Evolutionary conservation across 2,329 filamentous ascomycete species (phyloP).

Genomic region (Cladosporium velox): DNA sequence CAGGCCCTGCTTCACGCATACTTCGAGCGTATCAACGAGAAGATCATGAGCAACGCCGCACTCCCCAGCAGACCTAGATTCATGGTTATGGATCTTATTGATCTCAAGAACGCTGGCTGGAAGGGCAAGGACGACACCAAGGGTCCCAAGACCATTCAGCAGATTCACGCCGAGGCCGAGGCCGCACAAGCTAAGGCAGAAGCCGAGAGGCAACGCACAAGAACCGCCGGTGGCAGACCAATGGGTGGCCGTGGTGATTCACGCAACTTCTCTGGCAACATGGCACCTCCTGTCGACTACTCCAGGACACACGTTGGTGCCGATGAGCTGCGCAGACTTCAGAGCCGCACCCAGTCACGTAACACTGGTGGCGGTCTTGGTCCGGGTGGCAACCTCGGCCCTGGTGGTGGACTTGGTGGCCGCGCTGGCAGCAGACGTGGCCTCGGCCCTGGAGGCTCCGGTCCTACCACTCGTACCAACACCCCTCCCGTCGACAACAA

Average conservation of each 20-base stretch:
- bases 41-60: slow-evolving; percentile 72
- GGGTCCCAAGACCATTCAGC: slow-evolving; percentile 93
- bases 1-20: slow-evolving; percentile 87
- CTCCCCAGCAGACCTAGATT: slow-evolving; percentile 87
- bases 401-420: slow-evolving; percentile 75
- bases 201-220: slow-evolving; percentile 60
- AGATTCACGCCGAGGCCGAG: slow-evolving; percentile 81
- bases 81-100: slow-evolving; percentile 94
- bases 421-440: slow-evolving; percentile 78
- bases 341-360: slow-evolving; percentile 63
- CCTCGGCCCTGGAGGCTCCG: slow-evolving; percentile 56
- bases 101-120: slow-evolving; percentile 79
- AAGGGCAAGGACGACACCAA: slow-evolving; percentile 91
- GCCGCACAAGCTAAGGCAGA: slow-evolving; percentile 82
- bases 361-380: slow-evolving; percentile 62
- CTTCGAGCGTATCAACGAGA: slow-evolving; percentile 82
- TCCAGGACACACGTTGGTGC: slow-evolving; percentile 80
- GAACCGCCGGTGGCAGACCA: slow-evolving; percentile 67
- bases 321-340: slow-evolving; percentile 85
- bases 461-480: slow-evolving; percentile 81
- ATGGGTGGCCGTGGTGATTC: slow-evolving; percentile 81
- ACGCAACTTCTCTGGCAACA: slow-evolving; percentile 73
- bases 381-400: slow-evolving; percentile 64
- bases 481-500: slow-evolving; percentile 73
- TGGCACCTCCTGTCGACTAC: slow-evolving; percentile 67